Base-by-base conservation (phyloP, 225 moss, liverwort and hornwort genomes). In the Rhytidiadelphus loreus region DNA sequence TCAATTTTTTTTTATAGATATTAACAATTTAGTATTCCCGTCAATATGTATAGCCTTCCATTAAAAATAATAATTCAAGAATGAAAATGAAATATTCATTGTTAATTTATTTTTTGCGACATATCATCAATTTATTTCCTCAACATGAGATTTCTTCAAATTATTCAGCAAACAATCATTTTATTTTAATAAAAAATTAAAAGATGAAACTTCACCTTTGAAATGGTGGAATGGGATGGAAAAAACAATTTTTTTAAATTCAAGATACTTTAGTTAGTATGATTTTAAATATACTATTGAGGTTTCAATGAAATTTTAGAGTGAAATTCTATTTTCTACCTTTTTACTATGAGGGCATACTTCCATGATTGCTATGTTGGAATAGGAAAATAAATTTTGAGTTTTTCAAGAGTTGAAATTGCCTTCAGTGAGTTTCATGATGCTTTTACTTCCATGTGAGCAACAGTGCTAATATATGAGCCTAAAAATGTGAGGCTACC, bases 301-400 rank as follows among this genome's bases (percentile, higher is more conserved):
- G 20, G 11, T 65, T 19, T 35, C 19, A 37, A 66, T 21, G 20
- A 66, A 66, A 6, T 21, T 66, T 21, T 3, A 21, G 0, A 37
- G 66, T 21, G 6, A 7, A 37, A 37, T 20, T 65, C 11, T 37
- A 20, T 66, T 37, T 2, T 3, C 21, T 11, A 21, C 21, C 37
- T 37, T 66, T 20, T 35, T 1, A 66, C 2, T 37, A 2, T 37
- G 21, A 37, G 3, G 20, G 3, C 0, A 3, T 6, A 66, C 3
- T 66, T 66, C 11, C 2, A 66, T 37, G n/a, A n/a, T n/a, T n/a
- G 3, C 3, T 37, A 11, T 37, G 3, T 21, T 66, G 66, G 37
- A 29, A 61, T 29, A 14, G 29, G 7, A 37, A 35, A 66, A 37
- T 21, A 6, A 37, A 21, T 37, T n/a, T 66, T 66, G n/a, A n/a